These are phyloP conservation scores for Peltaster fructicola DNA, from an alignment of 2,329 filamentous ascomycete genomes.

Conservation along the genomic window DNA sequence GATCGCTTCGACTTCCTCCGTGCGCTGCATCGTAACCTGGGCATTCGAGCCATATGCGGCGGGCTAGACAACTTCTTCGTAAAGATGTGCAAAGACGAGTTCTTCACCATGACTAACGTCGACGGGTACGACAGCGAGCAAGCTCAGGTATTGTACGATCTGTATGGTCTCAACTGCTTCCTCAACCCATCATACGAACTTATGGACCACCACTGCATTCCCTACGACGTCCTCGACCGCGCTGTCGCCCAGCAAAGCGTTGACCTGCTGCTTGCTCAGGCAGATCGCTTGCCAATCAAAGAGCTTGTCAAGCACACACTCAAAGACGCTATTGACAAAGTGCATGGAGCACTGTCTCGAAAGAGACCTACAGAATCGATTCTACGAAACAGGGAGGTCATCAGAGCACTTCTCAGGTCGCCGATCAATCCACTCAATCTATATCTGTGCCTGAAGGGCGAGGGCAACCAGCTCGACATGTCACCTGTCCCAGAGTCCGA, in stretches of 20 bases:
- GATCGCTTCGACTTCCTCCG: slow-evolving; percentile 66
- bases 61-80: slow-evolving; percentile 73
- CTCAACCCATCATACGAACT: slow-evolving; percentile 19
- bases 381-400: slow-evolving; percentile 71
- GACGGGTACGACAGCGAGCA: slow-evolving; percentile 77
- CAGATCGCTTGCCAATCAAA: slow-evolving; percentile 70
- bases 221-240: slow-evolving; percentile 57
- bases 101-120: slow-evolving; percentile 56
- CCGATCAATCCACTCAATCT: slow-evolving; percentile 68
- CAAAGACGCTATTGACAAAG: slow-evolving; percentile 77
- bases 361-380: slow-evolving; percentile 65
- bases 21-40: slow-evolving; percentile 66
- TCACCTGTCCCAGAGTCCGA: slow-evolving; percentile 45
- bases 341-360: slow-evolving; percentile 67
- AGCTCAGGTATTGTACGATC: slow-evolving; percentile 65
- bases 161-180: slow-evolving; percentile 56
- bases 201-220: slow-evolving; percentile 58
- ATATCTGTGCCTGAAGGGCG: slow-evolving; percentile 63
- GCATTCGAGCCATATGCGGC: slow-evolving; percentile 71
- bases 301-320: slow-evolving; percentile 84
- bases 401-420: slow-evolving; percentile 63
- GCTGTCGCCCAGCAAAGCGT: slow-evolving; percentile 65
- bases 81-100: slow-evolving; percentile 72
- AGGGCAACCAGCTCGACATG: slow-evolving; percentile 55
- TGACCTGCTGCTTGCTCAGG: slow-evolving; percentile 66